A percentile compares a stretch with the other conserved stretches of the same genome.
These are phyloP conservation scores for Venturia aucupariae DNA, from an alignment of 2,329 filamentous ascomycete genomes.

Conservation along the genomic window DNA sequence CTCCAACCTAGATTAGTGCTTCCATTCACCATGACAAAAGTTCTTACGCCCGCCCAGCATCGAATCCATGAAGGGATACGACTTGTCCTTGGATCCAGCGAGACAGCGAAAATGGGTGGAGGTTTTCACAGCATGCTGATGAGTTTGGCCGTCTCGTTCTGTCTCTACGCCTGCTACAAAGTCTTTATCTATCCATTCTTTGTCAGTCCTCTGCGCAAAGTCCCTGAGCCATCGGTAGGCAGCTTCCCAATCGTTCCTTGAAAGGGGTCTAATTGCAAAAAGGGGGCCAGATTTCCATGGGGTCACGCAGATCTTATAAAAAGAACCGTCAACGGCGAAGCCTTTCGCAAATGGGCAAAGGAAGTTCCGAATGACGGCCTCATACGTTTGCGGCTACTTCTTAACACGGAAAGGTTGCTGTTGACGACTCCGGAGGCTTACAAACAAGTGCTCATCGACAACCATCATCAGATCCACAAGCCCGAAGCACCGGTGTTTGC, in stretches of 20 bases:
- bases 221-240: conserved; percentile 45
- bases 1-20: no score
- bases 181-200: conserved; percentile 48
- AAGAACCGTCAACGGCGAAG: conserved; percentile 32
- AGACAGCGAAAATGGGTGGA: no score
- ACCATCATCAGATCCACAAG: conserved; percentile 43
- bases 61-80: no score
- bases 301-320: conserved; percentile 35
- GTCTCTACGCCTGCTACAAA: conserved; percentile 3
- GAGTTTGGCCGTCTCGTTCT: no score
- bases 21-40: no score
- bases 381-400: conserved; percentile 40
- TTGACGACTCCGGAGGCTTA: conserved; percentile 38
- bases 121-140: no score
- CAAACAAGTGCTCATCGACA: conserved; percentile 40
- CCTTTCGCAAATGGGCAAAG: conserved; percentile 42
- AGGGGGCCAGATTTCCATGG: conserved; percentile 27
- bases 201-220: conserved; percentile 48
- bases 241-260: conserved; percentile 14
- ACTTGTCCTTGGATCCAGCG: no score
- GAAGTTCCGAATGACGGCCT: conserved; percentile 46
- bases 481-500: conserved; percentile 24
- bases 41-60: no score
- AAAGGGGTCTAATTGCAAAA: no score
- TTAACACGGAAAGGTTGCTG: conserved; percentile 38